Evolutionary conservation across 225 moss, liverwort and hornwort species (phyloP).

Genomic region (Marchantia polymorpha): DNA sequence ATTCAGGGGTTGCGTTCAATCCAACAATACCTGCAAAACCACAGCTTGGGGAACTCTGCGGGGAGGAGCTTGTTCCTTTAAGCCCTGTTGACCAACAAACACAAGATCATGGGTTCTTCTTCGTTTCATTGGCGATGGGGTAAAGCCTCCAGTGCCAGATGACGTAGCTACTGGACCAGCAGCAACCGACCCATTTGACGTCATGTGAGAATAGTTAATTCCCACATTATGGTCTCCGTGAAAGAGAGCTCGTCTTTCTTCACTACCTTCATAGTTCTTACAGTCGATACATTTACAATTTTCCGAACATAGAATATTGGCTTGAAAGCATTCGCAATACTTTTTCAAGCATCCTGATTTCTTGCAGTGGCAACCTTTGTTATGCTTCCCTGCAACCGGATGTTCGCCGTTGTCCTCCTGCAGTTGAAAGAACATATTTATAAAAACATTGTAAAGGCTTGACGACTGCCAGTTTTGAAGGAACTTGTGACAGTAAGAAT

Average conservation of each 20-base stretch:
- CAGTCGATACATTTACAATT: conserved; percentile 96
- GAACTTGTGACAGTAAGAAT: too few relatives aligned
- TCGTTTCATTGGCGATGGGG: conserved; percentile 51
- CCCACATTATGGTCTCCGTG: conserved; percentile 61
- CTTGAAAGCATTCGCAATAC: conserved; percentile 93
- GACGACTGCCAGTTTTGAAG: too few relatives aligned
- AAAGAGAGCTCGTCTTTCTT: conserved; percentile 73
- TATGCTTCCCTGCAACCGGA: conserved; percentile 76
- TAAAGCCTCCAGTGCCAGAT: conserved; percentile 34
- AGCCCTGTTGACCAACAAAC: conserved; percentile 46
- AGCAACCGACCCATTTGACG: conserved; percentile 35
- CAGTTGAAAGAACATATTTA: neutral
- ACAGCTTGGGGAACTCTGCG: conserved; percentile 37
- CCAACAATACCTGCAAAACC: conserved; percentile 38
- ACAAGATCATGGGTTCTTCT: conserved; percentile 51
- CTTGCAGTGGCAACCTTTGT: conserved; percentile 95
- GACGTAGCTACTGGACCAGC: conserved; percentile 24
- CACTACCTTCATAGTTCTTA: conserved; percentile 74
- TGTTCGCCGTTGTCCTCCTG: conserved; percentile 57
- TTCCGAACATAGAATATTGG: conserved; percentile 91
- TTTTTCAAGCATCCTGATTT: conserved; percentile 97
- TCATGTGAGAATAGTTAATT: conserved; percentile 34
- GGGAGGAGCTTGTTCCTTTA: conserved; percentile 45
- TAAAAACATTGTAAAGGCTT: too few relatives aligned
- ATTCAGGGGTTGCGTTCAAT: neutral